Conservation (phyloP, 75 land plant species). For the Gnetum montanum region DNA sequence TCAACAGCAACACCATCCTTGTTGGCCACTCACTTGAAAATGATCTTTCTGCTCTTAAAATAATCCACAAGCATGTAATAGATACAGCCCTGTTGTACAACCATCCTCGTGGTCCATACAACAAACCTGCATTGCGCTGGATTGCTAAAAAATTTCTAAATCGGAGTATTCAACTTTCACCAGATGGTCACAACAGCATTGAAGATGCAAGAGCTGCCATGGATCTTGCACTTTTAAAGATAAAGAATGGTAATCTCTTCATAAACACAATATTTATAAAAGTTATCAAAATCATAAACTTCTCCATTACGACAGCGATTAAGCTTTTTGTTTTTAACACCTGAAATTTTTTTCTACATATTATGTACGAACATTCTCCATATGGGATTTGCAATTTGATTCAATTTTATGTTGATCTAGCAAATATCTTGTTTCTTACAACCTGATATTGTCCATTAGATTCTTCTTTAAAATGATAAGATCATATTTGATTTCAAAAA, state of each 20-base stretch:
- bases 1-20: conserved; percentile 69
- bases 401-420: too few relatives aligned
- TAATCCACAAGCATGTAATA: conserved; percentile 64
- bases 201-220: conserved; percentile 93
- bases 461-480: too few relatives aligned
- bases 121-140: conserved; percentile 66
- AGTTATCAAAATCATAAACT: too few relatives aligned
- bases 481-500: too few relatives aligned
- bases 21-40: conserved; percentile 93
- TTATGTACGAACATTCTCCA: too few relatives aligned
- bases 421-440: too few relatives aligned
- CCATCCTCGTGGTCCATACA: conserved; percentile 52
- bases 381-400: too few relatives aligned
- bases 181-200: conserved; percentile 75
- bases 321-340: too few relatives aligned
- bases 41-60: conserved; percentile 71
- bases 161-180: conserved; percentile 60
- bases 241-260: conserved; percentile 35
- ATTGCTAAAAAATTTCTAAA: conserved; percentile 54
- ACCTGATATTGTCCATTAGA: too few relatives aligned
- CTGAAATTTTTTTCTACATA: too few relatives aligned
- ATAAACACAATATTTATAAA: too few relatives aligned
- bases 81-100: conserved; percentile 86
- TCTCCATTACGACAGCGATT: too few relatives aligned
- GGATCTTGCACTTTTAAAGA: conserved; percentile 73